Percentiles rank a stretch among this genome's conserved stretches.
Conservation (phyloP, 495 filamentous ascomycete genomes). For the Penicillium soppii region DNA sequence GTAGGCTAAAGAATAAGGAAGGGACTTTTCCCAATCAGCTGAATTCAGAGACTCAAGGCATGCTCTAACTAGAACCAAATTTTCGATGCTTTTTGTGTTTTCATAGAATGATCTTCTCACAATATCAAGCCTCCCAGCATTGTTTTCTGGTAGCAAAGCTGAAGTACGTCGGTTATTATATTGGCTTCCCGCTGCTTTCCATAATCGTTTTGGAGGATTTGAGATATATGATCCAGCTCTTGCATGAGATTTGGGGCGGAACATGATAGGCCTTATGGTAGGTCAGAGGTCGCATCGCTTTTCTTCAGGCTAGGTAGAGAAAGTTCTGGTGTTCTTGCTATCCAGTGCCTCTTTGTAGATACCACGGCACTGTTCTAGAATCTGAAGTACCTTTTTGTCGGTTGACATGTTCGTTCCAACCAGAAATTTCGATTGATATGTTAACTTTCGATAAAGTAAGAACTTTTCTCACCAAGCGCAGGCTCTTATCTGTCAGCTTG, state of each 20-base stretch:
- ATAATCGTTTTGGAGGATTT: not conserved
- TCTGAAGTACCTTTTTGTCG: no score
- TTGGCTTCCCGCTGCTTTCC: constrained; percentile 6
- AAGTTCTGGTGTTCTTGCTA: no score
- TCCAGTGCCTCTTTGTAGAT: no score
- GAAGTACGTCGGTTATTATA: constrained; percentile 12
- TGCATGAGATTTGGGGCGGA: not conserved
- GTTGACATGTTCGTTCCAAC: no score
- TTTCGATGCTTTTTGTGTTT: constrained; percentile 13
- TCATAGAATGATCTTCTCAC: not conserved
- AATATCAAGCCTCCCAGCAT: constrained; percentile 23
- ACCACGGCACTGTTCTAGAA: no score
- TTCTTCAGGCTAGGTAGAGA: no score
- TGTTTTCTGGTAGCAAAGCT: constrained; percentile 12
- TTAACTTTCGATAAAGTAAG: no score
- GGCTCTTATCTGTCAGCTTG: no score
- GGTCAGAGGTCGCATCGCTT: no score
- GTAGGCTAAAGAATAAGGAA: constrained; percentile 3
- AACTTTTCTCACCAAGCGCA: no score
- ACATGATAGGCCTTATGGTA: no score
- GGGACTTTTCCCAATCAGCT: constrained; percentile 21
- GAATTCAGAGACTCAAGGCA: constrained; percentile 43
- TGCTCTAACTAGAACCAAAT: constrained; percentile 28
- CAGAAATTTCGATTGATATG: no score
- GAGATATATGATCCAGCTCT: not conserved